Conservation (phyloP, 768 basidiomycete species). For the Tricholoma sp. region DNA sequence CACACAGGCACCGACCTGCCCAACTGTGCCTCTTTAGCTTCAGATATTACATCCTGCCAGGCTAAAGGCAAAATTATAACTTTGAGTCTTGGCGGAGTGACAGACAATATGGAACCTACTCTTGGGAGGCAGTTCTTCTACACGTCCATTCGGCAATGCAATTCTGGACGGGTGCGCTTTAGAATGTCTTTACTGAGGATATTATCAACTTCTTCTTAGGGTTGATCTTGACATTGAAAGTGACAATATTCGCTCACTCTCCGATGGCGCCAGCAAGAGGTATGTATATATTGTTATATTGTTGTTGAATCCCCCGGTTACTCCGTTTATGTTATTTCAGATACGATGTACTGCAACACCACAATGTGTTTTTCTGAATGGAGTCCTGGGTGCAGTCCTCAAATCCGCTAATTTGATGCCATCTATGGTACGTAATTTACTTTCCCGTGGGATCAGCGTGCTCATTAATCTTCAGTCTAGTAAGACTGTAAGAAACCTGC, state of each 20-base stretch:
- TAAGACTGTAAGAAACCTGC: slow-evolving; percentile 12
- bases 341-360: slow-evolving; percentile 66
- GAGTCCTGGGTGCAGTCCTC: slow-evolving; percentile 51
- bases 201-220: slow-evolving; percentile 20
- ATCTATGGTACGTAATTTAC: slow-evolving; percentile 47
- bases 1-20: slow-evolving; percentile 55
- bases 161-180: slow-evolving; percentile 61
- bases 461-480: slow-evolving; percentile 26
- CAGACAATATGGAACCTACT: slow-evolving; percentile 71
- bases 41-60: slow-evolving; percentile 63
- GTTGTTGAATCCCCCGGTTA: too few species aligned
- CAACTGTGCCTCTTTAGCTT: slow-evolving; percentile 54
- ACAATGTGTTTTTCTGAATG: slow-evolving; percentile 69
- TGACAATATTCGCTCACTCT: slow-evolving; percentile 49
- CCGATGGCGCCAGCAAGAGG: slow-evolving; percentile 49
- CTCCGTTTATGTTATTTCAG: slow-evolving; percentile 22
- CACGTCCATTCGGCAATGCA: slow-evolving; percentile 67
- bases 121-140: slow-evolving; percentile 50
- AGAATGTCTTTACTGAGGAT: background rate
- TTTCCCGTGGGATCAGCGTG: background rate
- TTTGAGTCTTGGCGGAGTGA: slow-evolving; percentile 55
- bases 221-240: slow-evolving; percentile 75
- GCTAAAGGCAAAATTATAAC: slow-evolving; percentile 57
- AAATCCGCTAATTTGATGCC: slow-evolving; percentile 59
- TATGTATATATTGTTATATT: slow-evolving; percentile 18